Base-by-base conservation (phyloP, 257 asterid genomes). In the Salvia splendens region DNA sequence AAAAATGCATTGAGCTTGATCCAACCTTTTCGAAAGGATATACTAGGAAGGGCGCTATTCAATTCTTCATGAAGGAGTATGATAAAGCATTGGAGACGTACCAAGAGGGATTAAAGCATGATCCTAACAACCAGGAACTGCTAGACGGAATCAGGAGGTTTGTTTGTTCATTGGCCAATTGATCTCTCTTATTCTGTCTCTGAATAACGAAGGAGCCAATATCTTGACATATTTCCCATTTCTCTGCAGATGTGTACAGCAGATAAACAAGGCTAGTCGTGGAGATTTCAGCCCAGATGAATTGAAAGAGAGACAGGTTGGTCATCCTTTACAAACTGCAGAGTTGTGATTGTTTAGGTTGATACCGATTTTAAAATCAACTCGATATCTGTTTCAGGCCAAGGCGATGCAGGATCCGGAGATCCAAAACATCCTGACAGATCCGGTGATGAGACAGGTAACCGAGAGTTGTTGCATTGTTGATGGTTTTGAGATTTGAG, bases 391-490 rank as follows among this genome's bases (percentile, higher is more conserved):
- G 16, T 46, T 35, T 24, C 66, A 93, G 97, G 99, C 95, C 0
- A 88, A 85, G 81, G 99, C 65, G 15, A 90, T 93, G 99, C 97
- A 90, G 69, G 99, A 90, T 32, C 99, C 97, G 0, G 99, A 90
- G 79, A 80, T 93, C 68, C 99, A 93, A 67, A 93, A 86, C 71
- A 93, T 93, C 72, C 85, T 93, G 32, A 82, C 95, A 1, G 97
- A 90, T 81, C 97, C 99, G 5, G 95, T 93, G 3, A 93, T 93
- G 99, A 82, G 95, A 85, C 99, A 93, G 98, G 98, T 90, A 51
- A 0, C 4, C 8, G 7, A 6, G 38, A 33, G 38, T 2, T 17
- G 28, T 0, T 51, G 3, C 28, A 15, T 5, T 8, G 20, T 15
- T 16, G 9, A 8, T 0, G 2, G 9, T 51, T 8, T 17, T 11